Evolutionary conservation across 2,329 filamentous ascomycete genomes (phyloP).

Genomic region (Zasmidium angulare): DNA sequence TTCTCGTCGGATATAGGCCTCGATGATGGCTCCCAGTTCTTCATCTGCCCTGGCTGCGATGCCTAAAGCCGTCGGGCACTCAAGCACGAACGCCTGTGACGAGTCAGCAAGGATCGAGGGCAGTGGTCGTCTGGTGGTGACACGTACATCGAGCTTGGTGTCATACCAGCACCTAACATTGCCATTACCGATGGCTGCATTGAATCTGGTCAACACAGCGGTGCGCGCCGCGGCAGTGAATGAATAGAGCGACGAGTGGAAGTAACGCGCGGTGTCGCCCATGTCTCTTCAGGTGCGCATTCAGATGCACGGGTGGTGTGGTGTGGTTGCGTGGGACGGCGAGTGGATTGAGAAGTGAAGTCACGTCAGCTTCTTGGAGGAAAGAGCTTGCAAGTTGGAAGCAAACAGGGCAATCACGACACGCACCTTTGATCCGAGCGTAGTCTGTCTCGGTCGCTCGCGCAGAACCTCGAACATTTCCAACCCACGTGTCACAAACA

Average conservation of each 20-base stretch:
- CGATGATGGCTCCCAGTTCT: slow-evolving; percentile 15
- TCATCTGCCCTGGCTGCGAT: slow-evolving; percentile 18
- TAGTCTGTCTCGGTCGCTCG: too few species aligned
- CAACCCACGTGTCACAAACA: too few species aligned
- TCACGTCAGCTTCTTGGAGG: background rate
- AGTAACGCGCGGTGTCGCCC: slow-evolving; percentile 23
- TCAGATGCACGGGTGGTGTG: background rate
- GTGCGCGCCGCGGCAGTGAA: slow-evolving; percentile 24
- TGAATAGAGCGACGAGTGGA: slow-evolving; percentile 29
- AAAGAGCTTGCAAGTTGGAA: too few species aligned
- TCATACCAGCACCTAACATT: slow-evolving; percentile 23
- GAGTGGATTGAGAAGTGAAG: too few species aligned
- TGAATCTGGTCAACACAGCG: slow-evolving; percentile 24
- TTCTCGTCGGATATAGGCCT: slow-evolving; percentile 20
- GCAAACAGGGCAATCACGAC: background rate
- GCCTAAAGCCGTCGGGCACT: slow-evolving; percentile 17
- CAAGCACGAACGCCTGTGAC: slow-evolving; percentile 19
- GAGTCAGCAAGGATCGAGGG: background rate
- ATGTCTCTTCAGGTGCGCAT: slow-evolving; percentile 15
- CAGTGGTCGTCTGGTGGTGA: background rate
- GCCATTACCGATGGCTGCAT: slow-evolving; percentile 19
- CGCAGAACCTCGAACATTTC: too few species aligned
- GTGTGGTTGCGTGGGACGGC: background rate
- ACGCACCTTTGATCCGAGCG: too few species aligned
- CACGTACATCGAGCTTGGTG: slow-evolving; percentile 15